Percentiles rank a stretch among this genome's conserved stretches.
phyloP scores from a whole-genome alignment of 2,329 filamentous ascomycete genomes.

The Shiraia sp. region DNA sequence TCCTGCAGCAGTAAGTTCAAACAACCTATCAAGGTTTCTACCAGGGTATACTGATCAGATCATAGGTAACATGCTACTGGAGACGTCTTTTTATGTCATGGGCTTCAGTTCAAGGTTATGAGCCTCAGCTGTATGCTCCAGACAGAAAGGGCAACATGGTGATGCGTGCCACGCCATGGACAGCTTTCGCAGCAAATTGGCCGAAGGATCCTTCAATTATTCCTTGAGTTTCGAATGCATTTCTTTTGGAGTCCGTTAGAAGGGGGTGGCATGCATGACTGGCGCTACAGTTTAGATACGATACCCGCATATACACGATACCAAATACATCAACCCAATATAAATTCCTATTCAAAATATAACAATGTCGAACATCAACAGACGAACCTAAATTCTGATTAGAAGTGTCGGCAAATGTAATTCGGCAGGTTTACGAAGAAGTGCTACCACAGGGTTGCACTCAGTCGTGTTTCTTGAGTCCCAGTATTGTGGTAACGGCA shows the following conservation, averaged over 20 bases:
- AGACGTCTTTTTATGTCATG: conserved; percentile 35
- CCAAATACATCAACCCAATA: conserved; percentile 2
- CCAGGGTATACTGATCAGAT: background rate
- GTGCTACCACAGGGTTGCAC: too few species aligned
- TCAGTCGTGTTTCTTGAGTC: too few species aligned
- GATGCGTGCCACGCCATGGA: conserved; percentile 39
- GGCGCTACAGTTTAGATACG: conserved; percentile 16
- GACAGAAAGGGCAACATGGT: conserved; percentile 29
- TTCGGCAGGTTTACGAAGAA: too few species aligned
- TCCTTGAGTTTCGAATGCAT: conserved; percentile 16
- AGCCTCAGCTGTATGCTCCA: conserved; percentile 30
- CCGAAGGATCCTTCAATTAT: conserved; percentile 35
- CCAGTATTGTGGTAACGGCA: too few species aligned
- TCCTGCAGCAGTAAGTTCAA: conserved; percentile 31
- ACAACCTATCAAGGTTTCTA: too few species aligned
- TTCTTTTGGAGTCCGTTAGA: conserved; percentile 3
- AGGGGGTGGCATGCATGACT: conserved; percentile 14
- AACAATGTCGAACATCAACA: too few species aligned
- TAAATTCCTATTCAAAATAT: too few species aligned
- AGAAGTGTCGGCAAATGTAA: too few species aligned
- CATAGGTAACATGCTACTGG: conserved; percentile 40
- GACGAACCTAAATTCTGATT: too few species aligned
- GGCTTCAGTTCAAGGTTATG: conserved; percentile 36
- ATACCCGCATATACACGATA: conserved; percentile 21
- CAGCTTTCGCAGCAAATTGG: conserved; percentile 41